Evolutionary conservation across 2,329 filamentous ascomycete genomes (phyloP).

Genomic region (Fusarium goolgardi): DNA sequence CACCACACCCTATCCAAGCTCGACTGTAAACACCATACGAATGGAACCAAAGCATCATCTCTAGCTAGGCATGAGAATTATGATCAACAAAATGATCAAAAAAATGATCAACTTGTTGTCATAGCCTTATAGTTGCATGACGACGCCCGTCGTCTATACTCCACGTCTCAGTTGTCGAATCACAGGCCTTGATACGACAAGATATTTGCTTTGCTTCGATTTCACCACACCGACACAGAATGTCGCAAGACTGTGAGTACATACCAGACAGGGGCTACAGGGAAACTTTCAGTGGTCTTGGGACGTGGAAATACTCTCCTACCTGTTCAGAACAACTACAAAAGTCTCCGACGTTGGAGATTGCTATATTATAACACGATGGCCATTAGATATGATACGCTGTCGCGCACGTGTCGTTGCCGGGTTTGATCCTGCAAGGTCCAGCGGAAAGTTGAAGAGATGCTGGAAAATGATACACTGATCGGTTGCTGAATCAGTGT

Average conservation of each 20-base stretch:
- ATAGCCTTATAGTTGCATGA: constrained; percentile 22
- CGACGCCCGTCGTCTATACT: constrained; percentile 8
- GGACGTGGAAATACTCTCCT: constrained; percentile 2
- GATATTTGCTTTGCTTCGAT: constrained; percentile 36
- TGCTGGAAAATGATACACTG: neutral
- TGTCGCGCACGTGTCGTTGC: neutral
- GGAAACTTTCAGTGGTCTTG: neutral
- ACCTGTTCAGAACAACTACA: constrained; percentile 2
- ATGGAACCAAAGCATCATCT: neutral
- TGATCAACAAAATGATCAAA: neutral
- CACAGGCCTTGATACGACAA: constrained; percentile 12
- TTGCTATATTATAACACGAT: neutral
- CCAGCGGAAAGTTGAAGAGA: neutral
- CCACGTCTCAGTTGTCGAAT: constrained; percentile 3
- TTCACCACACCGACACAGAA: constrained; percentile 44
- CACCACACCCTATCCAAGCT: constrained; percentile 2
- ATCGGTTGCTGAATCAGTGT: neutral
- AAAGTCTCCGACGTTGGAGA: neutral
- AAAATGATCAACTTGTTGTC: neutral
- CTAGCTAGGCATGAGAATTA: neutral
- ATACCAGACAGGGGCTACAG: constrained; percentile 1
- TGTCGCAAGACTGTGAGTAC: constrained; percentile 35
- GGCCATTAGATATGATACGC: neutral
- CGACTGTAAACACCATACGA: neutral
- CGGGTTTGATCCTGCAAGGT: neutral